Base-by-base conservation (phyloP, 2,329 filamentous ascomycete genomes). In the Aspergillus clavatus region DNA sequence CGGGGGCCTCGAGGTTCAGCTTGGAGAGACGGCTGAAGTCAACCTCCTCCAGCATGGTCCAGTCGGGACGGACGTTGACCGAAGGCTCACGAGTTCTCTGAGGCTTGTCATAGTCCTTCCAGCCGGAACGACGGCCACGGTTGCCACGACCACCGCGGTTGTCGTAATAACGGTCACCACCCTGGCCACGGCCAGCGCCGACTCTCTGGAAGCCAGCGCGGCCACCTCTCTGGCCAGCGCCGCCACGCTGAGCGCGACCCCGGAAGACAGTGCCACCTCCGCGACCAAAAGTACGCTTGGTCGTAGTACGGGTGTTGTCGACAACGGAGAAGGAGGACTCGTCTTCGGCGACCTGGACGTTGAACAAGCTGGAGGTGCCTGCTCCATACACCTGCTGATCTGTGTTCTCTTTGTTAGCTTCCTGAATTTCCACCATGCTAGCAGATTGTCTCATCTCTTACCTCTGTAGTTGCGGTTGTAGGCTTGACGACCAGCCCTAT, bases 101-200 rank as follows among this genome's bases (percentile, higher is more conserved):
- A 50, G 93, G 93, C 83, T 97, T 97, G 76, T 98, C 93, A 68
- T 89, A 95, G 69, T 98, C 93, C 74, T 93, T 95, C 91, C 93
- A 97, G 67, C 93, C 93, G 63, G 96, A 96, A 58, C 93, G 83
- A 57, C 93, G 85, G 50, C 87, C 83, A 54, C 86, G 76, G 37
- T 83, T 82, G 60, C 84, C 83, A 59, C 84, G 83, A 43, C 83
- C 78, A 42, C 79, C 85, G 49, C 83, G 78, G 63, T 81, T 81
- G 61, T 93, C 86, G 63, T 89, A 88, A 58, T 78, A 78, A 51
- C 75, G 72, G 53, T 79, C 77, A 45, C 67, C 79, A 58, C 80
- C 77, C 62, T 87, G 82, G 43, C 82, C 84, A 61, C 82, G 79
- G 53, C 82, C 78, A 50, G 80, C 81, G 51, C 83, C 82, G 42